A percentile compares a stretch with the other conserved stretches of the same genome.
phyloP scores from a whole-genome alignment of 495 filamentous ascomycete genomes.

The Astrothelium subdiscretum region DNA sequence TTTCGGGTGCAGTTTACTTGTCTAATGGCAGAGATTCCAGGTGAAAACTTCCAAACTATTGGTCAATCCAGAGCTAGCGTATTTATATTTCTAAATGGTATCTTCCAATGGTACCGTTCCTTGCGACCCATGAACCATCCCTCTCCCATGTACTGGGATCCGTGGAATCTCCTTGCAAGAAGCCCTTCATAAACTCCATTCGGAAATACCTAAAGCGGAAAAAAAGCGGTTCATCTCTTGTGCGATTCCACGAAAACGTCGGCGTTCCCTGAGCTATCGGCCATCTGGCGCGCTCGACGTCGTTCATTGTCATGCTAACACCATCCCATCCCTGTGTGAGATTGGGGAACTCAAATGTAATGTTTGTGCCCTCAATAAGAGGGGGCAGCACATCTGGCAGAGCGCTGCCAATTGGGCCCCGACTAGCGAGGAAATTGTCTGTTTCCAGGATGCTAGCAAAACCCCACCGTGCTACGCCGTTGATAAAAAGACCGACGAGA shows the following conservation, averaged over 20 bases:
- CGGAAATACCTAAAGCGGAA: too few species aligned
- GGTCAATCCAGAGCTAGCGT: too few species aligned
- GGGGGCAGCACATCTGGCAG: constrained; percentile 46
- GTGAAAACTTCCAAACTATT: too few species aligned
- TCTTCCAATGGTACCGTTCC: too few species aligned
- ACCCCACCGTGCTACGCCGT: constrained; percentile 86
- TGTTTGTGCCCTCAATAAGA: constrained; percentile 28
- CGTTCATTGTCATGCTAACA: constrained; percentile 78
- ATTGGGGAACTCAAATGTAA: constrained; percentile 38
- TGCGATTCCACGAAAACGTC: constrained; percentile 1
- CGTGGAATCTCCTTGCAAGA: too few species aligned
- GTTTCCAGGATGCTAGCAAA: constrained; percentile 90
- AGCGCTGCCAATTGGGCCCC: constrained; percentile 53
- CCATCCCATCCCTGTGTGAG: constrained; percentile 44
- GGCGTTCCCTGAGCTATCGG: neutral
- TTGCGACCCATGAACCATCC: too few species aligned
- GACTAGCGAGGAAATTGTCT: constrained; percentile 50
- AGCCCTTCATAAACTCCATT: too few species aligned
- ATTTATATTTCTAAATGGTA: too few species aligned
- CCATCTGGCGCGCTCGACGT: constrained; percentile 64
- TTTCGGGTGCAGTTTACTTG: too few species aligned
- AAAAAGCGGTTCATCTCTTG: too few species aligned
- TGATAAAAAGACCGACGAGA: constrained; percentile 82
- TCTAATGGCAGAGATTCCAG: too few species aligned
- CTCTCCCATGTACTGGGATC: too few species aligned